Base-by-base conservation (phyloP, 495 filamentous ascomycete genomes). In the Penicillium lagena region DNA sequence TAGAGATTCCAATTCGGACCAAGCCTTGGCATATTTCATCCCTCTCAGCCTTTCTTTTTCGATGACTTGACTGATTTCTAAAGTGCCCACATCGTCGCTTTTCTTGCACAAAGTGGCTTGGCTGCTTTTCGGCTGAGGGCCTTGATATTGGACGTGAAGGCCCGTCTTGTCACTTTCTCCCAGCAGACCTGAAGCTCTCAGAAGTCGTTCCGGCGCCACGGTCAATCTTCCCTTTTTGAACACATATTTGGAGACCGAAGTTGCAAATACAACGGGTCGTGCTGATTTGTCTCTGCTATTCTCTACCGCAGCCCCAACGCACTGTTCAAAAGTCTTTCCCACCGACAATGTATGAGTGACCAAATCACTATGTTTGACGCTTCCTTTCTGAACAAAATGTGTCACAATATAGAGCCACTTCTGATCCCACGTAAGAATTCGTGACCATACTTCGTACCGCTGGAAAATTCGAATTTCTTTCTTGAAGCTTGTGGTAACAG, bases 201-300 rank as follows among this genome's bases (percentile, higher is more conserved):
- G n/a, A n/a, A n/a, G n/a, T n/a, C n/a, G n/a, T n/a, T n/a, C n/a
- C n/a, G n/a, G n/a, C n/a, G n/a, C n/a, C n/a, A n/a, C n/a, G n/a
- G n/a, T n/a, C n/a, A n/a, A n/a, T n/a, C n/a, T n/a, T n/a, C n/a
- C 85, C 51, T 80, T 64, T 69, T 89, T 89, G 58, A 87, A 82
- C 2, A 87, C 86, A 59, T 86, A 89, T 58, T 83, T 81, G 42
- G 72, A 74, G 10, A 77, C 42, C 12, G 47, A 37, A 0, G 51
- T 42, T 7, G 54, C 54, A 35, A 54, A 45, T 6, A 58, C 38
- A 10, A n/a, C n/a, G n/a, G n/a, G n/a, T n/a, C n/a, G n/a, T n/a
- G n/a, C n/a, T n/a, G n/a, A n/a, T n/a, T 29, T 30, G 12, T 51
- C 49, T 33, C 48, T 38, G n/a, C 28, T n/a, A 28, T 42, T 28